Evolutionary conservation across 805 yeast species (phyloP), one percentile per base, ranked within the genome.

Genomic region (Candida argentea): DNA sequence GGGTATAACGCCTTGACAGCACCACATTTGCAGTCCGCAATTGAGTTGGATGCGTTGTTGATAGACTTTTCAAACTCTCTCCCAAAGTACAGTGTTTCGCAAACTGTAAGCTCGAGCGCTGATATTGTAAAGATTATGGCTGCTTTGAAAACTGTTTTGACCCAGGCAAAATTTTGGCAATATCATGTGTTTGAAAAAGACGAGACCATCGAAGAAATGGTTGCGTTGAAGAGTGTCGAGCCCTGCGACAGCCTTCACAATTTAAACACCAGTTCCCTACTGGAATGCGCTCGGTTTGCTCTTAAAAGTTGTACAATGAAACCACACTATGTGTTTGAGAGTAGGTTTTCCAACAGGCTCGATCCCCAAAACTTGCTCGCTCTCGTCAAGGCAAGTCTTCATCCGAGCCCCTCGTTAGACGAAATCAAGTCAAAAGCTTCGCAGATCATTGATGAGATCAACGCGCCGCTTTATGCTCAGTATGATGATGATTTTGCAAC

Each of bases 1-100:
- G 97, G 97, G 6, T 89, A 89, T 55, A 82, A 84, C 33, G 67
- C 67, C 15, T 69, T 67, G 28, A 87, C 95, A 3, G 94, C 96
- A 2, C 96, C 97, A 4, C 95, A 89, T 55, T 65, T 89, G 37
- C 63, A 49, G 9, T 57, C 94, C 3, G 96, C 97, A 1, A 77
- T 86, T 22, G 95, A 78, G 42, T 67, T 89, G 32, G 98, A 89
- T 50, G 61, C 55, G 11, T 61, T 65, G n/a, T 59, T 87, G 26
- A 48, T 78, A 12, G 69, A 75, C 11, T 85, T 78, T 40, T 81
- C 94, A 23, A 48, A 49, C 3, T 52, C 66, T 4, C 61, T 89
- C 57, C 57, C 52, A 22, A 48, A 63, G 23, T 63, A 70, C 24
- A 82, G 81, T 0, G 73, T 70, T 31, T 86, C 94, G 5, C 65